Percentiles rank a stretch among this genome's conserved stretches.
These are phyloP conservation scores for Rheum nobile DNA, from an alignment of 148 eudicot species.

Conservation along the genomic window DNA sequence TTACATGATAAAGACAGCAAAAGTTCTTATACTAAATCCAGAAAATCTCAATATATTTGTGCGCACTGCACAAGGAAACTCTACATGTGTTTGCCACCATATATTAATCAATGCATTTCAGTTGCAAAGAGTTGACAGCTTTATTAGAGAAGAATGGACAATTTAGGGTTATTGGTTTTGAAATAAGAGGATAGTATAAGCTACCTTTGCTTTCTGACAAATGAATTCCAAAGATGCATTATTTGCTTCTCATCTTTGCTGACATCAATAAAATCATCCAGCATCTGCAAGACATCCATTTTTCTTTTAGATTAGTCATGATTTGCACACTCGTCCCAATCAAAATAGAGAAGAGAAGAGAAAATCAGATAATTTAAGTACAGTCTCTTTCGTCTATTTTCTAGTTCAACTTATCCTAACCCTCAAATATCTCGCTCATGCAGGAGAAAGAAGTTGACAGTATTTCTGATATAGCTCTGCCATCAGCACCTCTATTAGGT, in stretches of 20 bases:
- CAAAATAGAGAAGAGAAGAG: not conserved
- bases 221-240: constrained; percentile 99
- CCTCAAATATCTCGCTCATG: not conserved
- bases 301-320: not conserved
- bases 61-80: not conserved
- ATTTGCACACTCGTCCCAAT: not conserved
- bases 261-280: constrained; percentile 97
- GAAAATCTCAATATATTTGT: not conserved
- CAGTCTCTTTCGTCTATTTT: not conserved
- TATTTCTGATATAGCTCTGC: not conserved
- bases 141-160: not conserved
- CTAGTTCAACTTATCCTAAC: too few relatives aligned
- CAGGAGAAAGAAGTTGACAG: not conserved
- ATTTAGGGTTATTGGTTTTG: not conserved
- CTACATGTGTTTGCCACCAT: not conserved
- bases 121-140: not conserved
- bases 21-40: not conserved
- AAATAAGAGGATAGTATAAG: constrained; percentile 8
- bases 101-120: not conserved
- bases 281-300: constrained; percentile 45
- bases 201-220: constrained; percentile 88
- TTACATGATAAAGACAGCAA: not conserved
- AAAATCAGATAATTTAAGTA: not conserved
- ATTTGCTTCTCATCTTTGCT: constrained; percentile 82
- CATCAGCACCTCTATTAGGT: not conserved